Conservation (phyloP, 148 eudicot species). For the Vaccinium corymbosum region DNA sequence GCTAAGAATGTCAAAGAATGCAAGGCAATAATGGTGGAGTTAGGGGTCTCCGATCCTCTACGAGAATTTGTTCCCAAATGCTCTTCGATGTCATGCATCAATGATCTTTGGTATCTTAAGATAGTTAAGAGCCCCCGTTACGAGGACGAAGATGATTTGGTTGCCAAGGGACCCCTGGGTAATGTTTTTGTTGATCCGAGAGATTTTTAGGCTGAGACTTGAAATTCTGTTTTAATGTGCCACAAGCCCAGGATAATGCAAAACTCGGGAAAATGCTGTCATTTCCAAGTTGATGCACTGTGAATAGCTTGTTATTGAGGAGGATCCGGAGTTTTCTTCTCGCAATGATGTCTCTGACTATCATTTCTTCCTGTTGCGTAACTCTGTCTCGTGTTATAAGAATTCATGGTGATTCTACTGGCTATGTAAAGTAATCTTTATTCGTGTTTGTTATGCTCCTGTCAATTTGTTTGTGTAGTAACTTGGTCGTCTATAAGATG, state of each 20-base stretch:
- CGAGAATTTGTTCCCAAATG: slow-evolving; percentile 13
- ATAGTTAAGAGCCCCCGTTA: background rate
- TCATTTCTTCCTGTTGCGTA: background rate
- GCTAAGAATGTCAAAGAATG: slow-evolving; percentile 14
- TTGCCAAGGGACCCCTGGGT: background rate
- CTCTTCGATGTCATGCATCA: slow-evolving; percentile 14
- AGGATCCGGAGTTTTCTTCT: background rate
- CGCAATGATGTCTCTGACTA: too few species aligned
- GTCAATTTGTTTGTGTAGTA: too few species aligned
- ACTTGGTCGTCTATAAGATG: too few species aligned
- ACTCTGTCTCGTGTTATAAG: too few species aligned
- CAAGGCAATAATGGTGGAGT: slow-evolving; percentile 16
- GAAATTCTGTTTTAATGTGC: background rate
- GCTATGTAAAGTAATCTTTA: background rate
- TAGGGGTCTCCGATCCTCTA: slow-evolving; percentile 13
- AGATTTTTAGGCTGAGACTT: slow-evolving; percentile 1
- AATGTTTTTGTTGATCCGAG: slow-evolving; percentile 17
- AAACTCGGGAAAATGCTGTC: background rate
- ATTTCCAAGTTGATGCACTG: background rate
- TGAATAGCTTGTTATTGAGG: background rate
- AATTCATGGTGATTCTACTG: background rate
- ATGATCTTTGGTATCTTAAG: slow-evolving; percentile 17
- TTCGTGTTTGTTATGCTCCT: background rate
- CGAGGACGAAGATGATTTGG: background rate
- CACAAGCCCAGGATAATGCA: background rate